These are phyloP conservation scores for Lolium rigidum DNA, from an alignment of 176 grass and related monocot genomes.

Conservation along the genomic window DNA sequence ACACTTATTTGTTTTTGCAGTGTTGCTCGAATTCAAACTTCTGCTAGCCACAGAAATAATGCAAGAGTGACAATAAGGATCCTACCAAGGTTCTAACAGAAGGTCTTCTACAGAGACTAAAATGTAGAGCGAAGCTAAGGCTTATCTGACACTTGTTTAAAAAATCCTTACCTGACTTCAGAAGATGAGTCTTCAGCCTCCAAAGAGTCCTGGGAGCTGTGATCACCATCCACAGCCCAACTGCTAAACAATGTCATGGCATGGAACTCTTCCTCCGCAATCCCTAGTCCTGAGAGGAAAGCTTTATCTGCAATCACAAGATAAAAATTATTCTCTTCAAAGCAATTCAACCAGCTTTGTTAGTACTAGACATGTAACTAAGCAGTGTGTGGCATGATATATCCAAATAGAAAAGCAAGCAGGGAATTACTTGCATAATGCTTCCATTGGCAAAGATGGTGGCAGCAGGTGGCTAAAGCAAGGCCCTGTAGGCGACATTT, in stretches of 20 bases:
- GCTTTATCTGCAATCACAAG: slow-evolving; percentile 61
- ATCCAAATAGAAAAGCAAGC: slow-evolving; percentile 26
- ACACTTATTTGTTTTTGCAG: not conserved
- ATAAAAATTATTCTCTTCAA: not conserved
- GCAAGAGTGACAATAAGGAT: not conserved
- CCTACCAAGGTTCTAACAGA: slow-evolving; percentile 1
- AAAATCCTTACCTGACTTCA: slow-evolving; percentile 47
- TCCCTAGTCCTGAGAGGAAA: slow-evolving; percentile 63
- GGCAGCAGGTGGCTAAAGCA: slow-evolving; percentile 88
- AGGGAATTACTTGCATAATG: slow-evolving; percentile 81
- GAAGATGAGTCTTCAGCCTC: slow-evolving; percentile 39
- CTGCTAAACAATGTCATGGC: slow-evolving; percentile 95
- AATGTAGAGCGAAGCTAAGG: not conserved
- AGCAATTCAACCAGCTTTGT: not conserved
- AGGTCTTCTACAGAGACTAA: not conserved
- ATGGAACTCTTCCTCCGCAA: slow-evolving; percentile 83
- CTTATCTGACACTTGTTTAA: not conserved
- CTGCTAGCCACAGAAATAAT: not conserved
- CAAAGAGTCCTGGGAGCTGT: slow-evolving; percentile 50
- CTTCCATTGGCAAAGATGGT: slow-evolving; percentile 98
- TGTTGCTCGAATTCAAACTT: not conserved
- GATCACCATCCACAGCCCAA: slow-evolving; percentile 93
- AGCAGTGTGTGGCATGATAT: not conserved
- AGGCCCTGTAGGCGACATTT: slow-evolving; percentile 56
- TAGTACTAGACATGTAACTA: not conserved